Base-by-base conservation (phyloP, 495 filamentous ascomycete genomes). In the Penicillium robsamsonii region DNA sequence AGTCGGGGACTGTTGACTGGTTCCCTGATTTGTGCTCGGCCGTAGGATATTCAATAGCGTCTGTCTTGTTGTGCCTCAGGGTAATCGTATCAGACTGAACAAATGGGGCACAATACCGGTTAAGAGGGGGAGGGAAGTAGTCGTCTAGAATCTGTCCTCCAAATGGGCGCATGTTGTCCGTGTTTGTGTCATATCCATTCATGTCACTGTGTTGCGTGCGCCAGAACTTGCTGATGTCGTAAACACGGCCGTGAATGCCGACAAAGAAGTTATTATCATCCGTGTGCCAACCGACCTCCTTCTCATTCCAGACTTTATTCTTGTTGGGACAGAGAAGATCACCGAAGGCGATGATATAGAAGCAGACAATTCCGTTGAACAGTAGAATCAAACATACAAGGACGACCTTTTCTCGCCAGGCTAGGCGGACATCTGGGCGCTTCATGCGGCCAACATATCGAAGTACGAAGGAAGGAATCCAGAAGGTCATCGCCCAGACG, bases 321-420 rank as follows among this genome's bases (percentile, higher is more conserved):
- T 84, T 90, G 66, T 94, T 89, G 18, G 94, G 94, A 67, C 94
- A 98, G 10, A 97, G 79, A 11, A 97, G 70, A 35, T 79, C 81
- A 44, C 93, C 91, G 57, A 98, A 91, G 29, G 78, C 82, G 62
- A 96, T 85, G 64, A 98, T 97, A 79, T 90, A 96, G 75, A 98
- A 98, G 46, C 96, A 81, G 57, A 98, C 83, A 40, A 84, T 67
- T 13, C 72, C 93, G 69, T 98, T 98, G 60, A 96, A 73, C 30
- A 97, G 60, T 22, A 90, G 66, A 58, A 98, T 97, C 55, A 96
- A 55, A 31, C 87, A 72, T 25, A 90, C 81, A 10, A 98, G 78
- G 5, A 96, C 85, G 38, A 98, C 37, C 72, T 98, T 98, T 63
- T 98, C 94, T 67, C 93, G 79, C 94, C 94, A 98, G 5, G 94